Evolutionary conservation across 192 early-diverging fungal genomes (phyloP).

Genomic region (Entophlyctis luteolus): DNA sequence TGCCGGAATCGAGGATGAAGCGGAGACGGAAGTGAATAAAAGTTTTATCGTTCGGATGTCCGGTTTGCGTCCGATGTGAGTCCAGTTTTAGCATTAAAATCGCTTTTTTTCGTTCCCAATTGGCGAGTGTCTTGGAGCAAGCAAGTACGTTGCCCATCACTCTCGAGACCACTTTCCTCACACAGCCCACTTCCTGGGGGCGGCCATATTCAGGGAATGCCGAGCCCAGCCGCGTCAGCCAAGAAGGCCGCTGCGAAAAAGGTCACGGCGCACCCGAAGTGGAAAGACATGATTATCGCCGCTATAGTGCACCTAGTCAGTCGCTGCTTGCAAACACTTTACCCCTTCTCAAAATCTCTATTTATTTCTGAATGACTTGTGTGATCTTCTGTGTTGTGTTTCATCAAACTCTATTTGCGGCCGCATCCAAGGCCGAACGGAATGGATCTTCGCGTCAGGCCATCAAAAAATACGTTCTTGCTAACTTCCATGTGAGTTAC

Average conservation of each 20-base stretch:
- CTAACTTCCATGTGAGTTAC: slow-evolving; percentile 61
- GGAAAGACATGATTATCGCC: slow-evolving; percentile 38
- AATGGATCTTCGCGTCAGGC: slow-evolving; percentile 68
- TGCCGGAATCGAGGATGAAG: too few species aligned
- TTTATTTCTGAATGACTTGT: not conserved
- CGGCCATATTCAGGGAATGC: too few species aligned
- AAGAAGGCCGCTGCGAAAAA: slow-evolving; percentile 7
- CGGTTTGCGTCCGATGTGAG: too few species aligned
- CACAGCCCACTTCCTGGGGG: too few species aligned
- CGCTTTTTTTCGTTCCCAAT: too few species aligned
- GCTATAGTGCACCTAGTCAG: slow-evolving; percentile 37
- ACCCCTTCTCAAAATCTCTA: not conserved
- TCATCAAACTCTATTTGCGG: not conserved
- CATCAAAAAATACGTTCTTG: slow-evolving; percentile 75
- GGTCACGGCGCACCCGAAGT: slow-evolving; percentile 28
- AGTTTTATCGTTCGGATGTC: too few species aligned
- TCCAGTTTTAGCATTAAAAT: too few species aligned
- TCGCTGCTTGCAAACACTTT: not conserved
- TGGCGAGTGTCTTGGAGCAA: too few species aligned
- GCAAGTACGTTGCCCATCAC: too few species aligned
- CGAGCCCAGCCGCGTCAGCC: slow-evolving; percentile 2
- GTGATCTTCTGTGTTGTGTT: not conserved
- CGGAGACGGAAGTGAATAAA: too few species aligned
- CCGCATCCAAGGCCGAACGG: slow-evolving; percentile 17
- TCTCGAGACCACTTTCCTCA: too few species aligned